Conservation (phyloP, 1,139 yeast genomes). For the Yamadazyma pseudoaaseri region DNA sequence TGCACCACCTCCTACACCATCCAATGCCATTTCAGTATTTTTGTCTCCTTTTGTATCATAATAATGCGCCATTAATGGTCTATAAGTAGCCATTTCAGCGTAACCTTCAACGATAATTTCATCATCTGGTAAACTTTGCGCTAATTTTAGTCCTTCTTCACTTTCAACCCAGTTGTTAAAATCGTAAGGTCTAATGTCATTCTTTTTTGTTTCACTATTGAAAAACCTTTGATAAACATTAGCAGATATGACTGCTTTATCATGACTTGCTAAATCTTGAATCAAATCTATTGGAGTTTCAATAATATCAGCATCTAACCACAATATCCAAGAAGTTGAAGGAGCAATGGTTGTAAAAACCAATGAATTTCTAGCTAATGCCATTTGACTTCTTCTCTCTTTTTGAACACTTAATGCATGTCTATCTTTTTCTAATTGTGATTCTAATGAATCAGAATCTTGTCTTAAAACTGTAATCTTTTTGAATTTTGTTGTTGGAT, state of each 20-base stretch:
- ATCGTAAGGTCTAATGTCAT: constrained; percentile 84
- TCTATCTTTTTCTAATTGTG: constrained; percentile 77
- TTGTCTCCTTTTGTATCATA: constrained; percentile 64
- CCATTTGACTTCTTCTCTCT: constrained; percentile 86
- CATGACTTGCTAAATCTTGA: constrained; percentile 84
- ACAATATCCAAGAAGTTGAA: constrained; percentile 87
- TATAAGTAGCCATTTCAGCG: constrained; percentile 86
- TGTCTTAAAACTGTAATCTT: constrained; percentile 87
- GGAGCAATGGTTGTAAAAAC: constrained; percentile 89
- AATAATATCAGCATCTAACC: constrained; percentile 93
- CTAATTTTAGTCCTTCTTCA: constrained; percentile 77
- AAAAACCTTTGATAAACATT: constrained; percentile 84
- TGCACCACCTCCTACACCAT: constrained; percentile 98
- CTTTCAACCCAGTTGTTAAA: constrained; percentile 96
- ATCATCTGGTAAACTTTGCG: constrained; percentile 70
- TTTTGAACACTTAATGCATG: constrained; percentile 74
- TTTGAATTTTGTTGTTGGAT: constrained; percentile 61
- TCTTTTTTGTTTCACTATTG: constrained; percentile 55
- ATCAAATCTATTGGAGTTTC: constrained; percentile 81
- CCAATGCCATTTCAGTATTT: constrained; percentile 71
- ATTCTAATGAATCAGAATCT: constrained; percentile 72
- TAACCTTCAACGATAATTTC: constrained; percentile 94
- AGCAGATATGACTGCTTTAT: constrained; percentile 85
- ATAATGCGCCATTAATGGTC: constrained; percentile 93
- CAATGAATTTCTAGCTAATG: constrained; percentile 87